Evolutionary conservation across 139 green algal species (phyloP), one percentile per base, ranked within the genome.

Genomic region (Trebouxia sp.): DNA sequence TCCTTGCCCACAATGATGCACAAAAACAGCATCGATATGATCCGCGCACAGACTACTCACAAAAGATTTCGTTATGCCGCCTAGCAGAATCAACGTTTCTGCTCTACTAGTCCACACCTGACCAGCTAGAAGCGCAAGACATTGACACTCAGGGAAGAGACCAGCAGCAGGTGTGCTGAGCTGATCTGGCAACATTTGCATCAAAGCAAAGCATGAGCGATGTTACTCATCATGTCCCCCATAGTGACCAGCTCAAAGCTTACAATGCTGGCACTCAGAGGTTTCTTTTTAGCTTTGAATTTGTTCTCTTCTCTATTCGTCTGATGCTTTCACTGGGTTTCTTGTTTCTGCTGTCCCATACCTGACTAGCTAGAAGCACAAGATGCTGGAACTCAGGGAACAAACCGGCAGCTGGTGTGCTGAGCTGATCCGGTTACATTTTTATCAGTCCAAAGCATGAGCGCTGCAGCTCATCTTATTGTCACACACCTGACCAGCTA

Each of bases 401-500:
- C 1, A 58, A 6, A 22, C 50, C 50, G 26, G 26, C 4, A 22
- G 50, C 50, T 22, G 22, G 50, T 28, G 50, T 28, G 20, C 50
- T 22, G 20, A 58, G 2, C 4, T 17, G 20, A 17, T 58, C 50
- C 5, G 50, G 50, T 22, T 22, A 58, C 50, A 38, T 10, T 69
- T 26, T 22, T 75, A 78, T 51, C 67, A 15, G 45, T 39, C 80
- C n/a, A n/a, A n/a, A n/a, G n/a, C n/a, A n/a, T n/a, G n/a, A n/a
- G n/a, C n/a, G n/a, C n/a, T n/a, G 26, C 39, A 38, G 30, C 47
- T 6, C 76, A 83, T 41, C 56, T 53, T 20, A 7, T 79, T 74
- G 35, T 80, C 32, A 17, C 50, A 17, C 37, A 69, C 24, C 79
- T 83, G 75, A 28, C 75, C 80, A 17, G 83, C 85, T 78, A 92